phyloP scores from a whole-genome alignment of 2,329 filamentous ascomycete species.

The Phaeosphaeriaceae sp. region DNA sequence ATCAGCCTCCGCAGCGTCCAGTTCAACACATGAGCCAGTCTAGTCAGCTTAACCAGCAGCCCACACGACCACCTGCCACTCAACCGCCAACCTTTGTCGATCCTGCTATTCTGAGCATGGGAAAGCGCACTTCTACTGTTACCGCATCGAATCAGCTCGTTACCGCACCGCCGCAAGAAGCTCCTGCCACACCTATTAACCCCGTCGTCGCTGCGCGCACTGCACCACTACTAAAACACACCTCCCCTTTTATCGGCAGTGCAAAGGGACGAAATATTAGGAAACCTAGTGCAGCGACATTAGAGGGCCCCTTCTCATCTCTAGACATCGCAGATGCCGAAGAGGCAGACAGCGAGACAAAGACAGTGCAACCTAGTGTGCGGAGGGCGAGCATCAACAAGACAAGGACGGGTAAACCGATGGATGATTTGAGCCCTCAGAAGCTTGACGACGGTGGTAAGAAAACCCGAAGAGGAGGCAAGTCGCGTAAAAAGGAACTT shows the following conservation, averaged over 20 bases:
- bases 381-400: constrained; percentile 49
- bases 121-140: constrained; percentile 43
- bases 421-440: constrained; percentile 42
- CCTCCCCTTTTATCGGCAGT: constrained; percentile 47
- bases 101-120: constrained; percentile 79
- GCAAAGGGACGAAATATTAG: constrained; percentile 36
- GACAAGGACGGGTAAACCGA: constrained; percentile 49
- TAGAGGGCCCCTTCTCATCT: constrained; percentile 49
- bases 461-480: constrained; percentile 54
- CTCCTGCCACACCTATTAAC: constrained; percentile 53
- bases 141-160: constrained; percentile 25
- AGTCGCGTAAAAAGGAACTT: constrained; percentile 54
- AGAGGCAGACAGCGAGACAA: constrained; percentile 46
- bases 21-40: constrained; percentile 19
- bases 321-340: constrained; percentile 49
- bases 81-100: constrained; percentile 66
- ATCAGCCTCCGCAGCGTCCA: constrained; percentile 8
- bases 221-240: constrained; percentile 43
- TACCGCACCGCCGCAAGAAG: constrained; percentile 41
- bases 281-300: constrained; percentile 48
- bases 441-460: constrained; percentile 50
- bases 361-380: constrained; percentile 26
- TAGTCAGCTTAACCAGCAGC: constrained; percentile 22
- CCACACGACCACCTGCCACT: constrained; percentile 30
- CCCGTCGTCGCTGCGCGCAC: constrained; percentile 43